These are phyloP conservation scores for Grigorovia yakushimaensis DNA, from an alignment of 805 yeast genomes.

Conservation along the genomic window DNA sequence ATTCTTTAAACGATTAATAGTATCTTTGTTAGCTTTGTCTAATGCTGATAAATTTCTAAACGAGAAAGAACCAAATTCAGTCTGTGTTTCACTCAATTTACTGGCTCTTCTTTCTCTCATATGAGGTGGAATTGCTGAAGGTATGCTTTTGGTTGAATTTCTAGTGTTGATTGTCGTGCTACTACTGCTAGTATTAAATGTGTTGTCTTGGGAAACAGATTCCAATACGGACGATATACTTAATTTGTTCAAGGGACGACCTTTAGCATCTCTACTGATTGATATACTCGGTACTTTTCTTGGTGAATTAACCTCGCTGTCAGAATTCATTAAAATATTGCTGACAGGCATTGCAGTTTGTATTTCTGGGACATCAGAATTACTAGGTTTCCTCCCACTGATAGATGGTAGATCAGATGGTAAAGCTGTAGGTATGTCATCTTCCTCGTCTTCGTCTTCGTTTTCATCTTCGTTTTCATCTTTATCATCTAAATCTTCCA, in stretches of 20 bases:
- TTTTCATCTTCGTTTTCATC: slow-evolving; percentile 6
- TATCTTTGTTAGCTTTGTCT: slow-evolving; percentile 90
- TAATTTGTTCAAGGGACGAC: slow-evolving; percentile 18
- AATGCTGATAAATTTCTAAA: slow-evolving; percentile 82
- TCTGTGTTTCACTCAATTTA: slow-evolving; percentile 55
- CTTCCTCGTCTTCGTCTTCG: background rate
- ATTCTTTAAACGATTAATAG: slow-evolving; percentile 71
- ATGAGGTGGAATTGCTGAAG: slow-evolving; percentile 44
- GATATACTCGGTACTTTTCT: slow-evolving; percentile 8
- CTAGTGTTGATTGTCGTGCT: slow-evolving; percentile 4
- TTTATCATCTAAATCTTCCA: slow-evolving; percentile 32
- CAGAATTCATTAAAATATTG: background rate
- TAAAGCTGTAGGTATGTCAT: background rate
- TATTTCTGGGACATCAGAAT: slow-evolving; percentile 14
- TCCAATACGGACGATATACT: slow-evolving; percentile 24
- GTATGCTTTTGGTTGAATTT: slow-evolving; percentile 30
- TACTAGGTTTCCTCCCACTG: background rate
- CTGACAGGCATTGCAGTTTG: slow-evolving; percentile 1
- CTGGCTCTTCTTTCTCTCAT: slow-evolving; percentile 65
- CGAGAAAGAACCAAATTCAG: slow-evolving; percentile 87
- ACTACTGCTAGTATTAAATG: slow-evolving; percentile 2
- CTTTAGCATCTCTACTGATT: slow-evolving; percentile 8
- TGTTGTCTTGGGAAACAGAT: slow-evolving; percentile 14
- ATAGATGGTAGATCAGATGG: background rate
- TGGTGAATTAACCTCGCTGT: slow-evolving; percentile 3